Evolutionary conservation across 1,139 yeast genomes (phyloP).

Genomic region (Protomyces gravidus): DNA sequence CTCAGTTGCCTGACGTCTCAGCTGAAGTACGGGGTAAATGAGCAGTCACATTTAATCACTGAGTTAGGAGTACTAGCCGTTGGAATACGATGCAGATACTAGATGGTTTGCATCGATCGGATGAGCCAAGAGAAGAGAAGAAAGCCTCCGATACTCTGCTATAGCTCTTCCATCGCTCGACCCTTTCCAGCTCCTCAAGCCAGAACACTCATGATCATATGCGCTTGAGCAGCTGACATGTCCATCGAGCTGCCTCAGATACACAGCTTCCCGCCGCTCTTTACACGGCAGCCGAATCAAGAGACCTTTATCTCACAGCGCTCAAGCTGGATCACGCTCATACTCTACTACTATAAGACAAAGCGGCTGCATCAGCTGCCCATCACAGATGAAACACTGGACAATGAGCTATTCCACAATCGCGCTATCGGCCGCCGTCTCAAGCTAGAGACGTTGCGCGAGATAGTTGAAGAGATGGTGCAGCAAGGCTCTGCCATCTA

Average conservation of each 20-base stretch:
- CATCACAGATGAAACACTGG: constrained; percentile 37
- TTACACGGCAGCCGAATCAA: constrained; percentile 80
- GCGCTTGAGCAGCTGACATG: constrained; percentile 1
- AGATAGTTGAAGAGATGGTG: constrained; percentile 58
- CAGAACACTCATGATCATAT: not conserved
- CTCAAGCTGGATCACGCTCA: constrained; percentile 54
- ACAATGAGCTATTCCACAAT: constrained; percentile 48
- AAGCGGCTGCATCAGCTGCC: constrained; percentile 53
- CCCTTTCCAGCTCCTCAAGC: too few relatives aligned
- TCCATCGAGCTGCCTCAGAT: constrained; percentile 43
- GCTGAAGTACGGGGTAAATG: too few relatives aligned
- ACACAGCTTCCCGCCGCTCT: constrained; percentile 85
- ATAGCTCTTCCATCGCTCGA: too few relatives aligned
- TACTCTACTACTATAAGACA: constrained; percentile 56
- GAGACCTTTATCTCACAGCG: constrained; percentile 72
- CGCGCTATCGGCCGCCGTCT: constrained; percentile 46
- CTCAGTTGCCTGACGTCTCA: too few relatives aligned
- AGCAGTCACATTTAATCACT: too few relatives aligned
- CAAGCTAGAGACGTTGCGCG: constrained; percentile 53
- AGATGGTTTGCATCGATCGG: too few relatives aligned
- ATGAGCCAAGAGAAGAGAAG: too few relatives aligned
- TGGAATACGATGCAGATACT: too few relatives aligned
- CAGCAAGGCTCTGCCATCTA: constrained; percentile 54
- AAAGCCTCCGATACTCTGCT: too few relatives aligned
- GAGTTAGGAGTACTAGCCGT: too few relatives aligned